phyloP scores from a whole-genome alignment of 2,329 filamentous ascomycete species.

The Pseudogymnoascus sp. region DNA sequence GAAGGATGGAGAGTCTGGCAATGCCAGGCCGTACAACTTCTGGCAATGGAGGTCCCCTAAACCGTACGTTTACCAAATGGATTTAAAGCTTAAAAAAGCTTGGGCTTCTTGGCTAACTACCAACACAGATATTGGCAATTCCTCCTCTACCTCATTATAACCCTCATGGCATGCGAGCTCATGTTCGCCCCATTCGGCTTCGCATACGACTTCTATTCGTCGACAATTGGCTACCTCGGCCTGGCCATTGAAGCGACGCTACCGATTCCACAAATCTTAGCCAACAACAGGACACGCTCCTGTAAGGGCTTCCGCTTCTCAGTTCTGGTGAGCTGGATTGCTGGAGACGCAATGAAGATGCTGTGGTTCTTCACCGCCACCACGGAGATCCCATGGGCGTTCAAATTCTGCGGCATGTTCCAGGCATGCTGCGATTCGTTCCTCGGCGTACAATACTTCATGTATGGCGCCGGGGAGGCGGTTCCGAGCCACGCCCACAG shows the following conservation, averaged over 20 bases:
- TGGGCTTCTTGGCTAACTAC: slow-evolving; percentile 6
- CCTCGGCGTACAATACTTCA: slow-evolving; percentile 66
- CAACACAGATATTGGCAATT: slow-evolving; percentile 66
- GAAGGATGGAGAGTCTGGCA: slow-evolving; percentile 28
- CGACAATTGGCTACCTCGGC: slow-evolving; percentile 64
- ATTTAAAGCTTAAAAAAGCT: slow-evolving; percentile 10
- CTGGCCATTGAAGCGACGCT: slow-evolving; percentile 75
- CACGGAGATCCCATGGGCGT: slow-evolving; percentile 65
- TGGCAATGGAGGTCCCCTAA: slow-evolving; percentile 74
- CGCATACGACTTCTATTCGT: slow-evolving; percentile 59
- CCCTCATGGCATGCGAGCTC: slow-evolving; percentile 58
- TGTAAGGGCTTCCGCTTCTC: slow-evolving; percentile 73
- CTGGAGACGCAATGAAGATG: slow-evolving; percentile 81
- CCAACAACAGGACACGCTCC: slow-evolving; percentile 61
- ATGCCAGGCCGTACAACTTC: slow-evolving; percentile 62
- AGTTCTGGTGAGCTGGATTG: slow-evolving; percentile 69
- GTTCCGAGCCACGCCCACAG: neutral
- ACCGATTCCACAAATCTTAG: slow-evolving; percentile 68
- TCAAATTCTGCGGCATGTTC: slow-evolving; percentile 77
- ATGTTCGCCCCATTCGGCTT: slow-evolving; percentile 51
- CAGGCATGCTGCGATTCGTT: slow-evolving; percentile 71
- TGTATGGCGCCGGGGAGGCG: slow-evolving; percentile 51
- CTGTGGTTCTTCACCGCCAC: slow-evolving; percentile 73
- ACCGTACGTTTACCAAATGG: slow-evolving; percentile 39
- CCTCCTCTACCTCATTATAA: slow-evolving; percentile 57